Conservation (phyloP, 1,284 basidiomycete genomes). For the Heterobasidion irregulare region DNA sequence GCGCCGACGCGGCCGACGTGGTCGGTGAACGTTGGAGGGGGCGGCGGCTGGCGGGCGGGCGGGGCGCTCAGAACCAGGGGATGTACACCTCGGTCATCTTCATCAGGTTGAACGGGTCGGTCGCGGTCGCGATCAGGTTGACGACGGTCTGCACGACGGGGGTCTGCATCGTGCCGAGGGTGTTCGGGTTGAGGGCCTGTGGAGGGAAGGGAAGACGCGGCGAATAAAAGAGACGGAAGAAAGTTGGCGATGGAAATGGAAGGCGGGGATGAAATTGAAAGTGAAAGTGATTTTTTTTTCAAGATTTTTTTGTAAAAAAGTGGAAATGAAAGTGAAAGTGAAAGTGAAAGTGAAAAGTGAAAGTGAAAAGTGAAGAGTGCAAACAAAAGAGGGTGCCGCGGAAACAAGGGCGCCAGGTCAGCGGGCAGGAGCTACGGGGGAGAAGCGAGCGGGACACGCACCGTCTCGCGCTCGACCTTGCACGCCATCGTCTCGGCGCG, state of each 20-base stretch:
- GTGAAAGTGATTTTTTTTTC: background rate
- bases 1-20: no score
- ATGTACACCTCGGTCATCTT: constrained; percentile 78
- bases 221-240: no score
- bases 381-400: background rate
- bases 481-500: constrained; percentile 82
- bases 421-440: background rate
- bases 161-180: constrained; percentile 22
- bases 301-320: no score
- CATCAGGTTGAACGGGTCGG: constrained; percentile 68
- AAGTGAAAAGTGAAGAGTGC: background rate
- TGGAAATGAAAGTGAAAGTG: background rate
- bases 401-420: background rate
- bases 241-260: constrained; percentile 1
- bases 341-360: background rate
- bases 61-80: constrained; percentile 63
- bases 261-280: background rate
- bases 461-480: constrained; percentile 76
- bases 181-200: constrained; percentile 22
- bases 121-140: constrained; percentile 73
- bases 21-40: no score
- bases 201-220: no score
- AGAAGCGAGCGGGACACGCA: constrained; percentile 19
- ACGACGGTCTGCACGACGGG: constrained; percentile 80
- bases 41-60: no score